phyloP scores from a whole-genome alignment of 352 stramenopile genomes.

The Globisporangium alternatum region DNA sequence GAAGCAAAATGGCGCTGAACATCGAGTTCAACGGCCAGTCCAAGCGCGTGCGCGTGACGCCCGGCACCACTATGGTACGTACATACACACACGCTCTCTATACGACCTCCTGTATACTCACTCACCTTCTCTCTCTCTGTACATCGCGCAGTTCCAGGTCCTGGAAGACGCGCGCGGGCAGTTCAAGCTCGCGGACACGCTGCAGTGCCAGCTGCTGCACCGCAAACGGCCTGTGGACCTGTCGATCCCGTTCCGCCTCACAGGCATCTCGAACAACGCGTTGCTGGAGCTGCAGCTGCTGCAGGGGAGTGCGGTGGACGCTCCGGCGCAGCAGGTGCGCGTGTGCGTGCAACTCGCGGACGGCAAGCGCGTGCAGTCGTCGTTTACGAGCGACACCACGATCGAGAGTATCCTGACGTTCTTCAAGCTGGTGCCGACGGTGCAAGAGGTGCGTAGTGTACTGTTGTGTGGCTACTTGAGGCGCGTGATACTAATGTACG shows the following conservation, averaged over 20 bases:
- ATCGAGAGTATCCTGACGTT: constrained; percentile 55
- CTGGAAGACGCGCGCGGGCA: constrained; percentile 53
- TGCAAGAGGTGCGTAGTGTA: constrained; percentile 31
- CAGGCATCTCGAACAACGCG: constrained; percentile 84
- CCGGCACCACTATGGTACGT: constrained; percentile 72
- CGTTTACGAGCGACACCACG: constrained; percentile 51
- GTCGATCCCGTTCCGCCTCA: constrained; percentile 82
- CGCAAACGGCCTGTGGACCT: constrained; percentile 63
- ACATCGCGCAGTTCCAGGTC: constrained; percentile 62
- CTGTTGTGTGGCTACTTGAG: background rate
- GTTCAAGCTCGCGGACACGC: constrained; percentile 43
- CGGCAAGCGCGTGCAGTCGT: constrained; percentile 70
- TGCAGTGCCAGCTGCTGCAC: constrained; percentile 63
- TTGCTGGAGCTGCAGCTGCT: constrained; percentile 58
- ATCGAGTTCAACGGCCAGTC: constrained; percentile 65
- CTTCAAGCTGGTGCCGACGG: constrained; percentile 48
- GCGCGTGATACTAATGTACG: background rate
- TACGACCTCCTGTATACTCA: background rate
- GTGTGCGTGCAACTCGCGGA: constrained; percentile 79
- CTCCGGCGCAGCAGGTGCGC: constrained; percentile 48
- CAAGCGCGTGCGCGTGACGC: constrained; percentile 76
- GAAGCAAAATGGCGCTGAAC: constrained; percentile 61
- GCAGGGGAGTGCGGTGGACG: constrained; percentile 20
- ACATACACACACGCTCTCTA: background rate
- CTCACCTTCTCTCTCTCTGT: background rate